phyloP scores from a whole-genome alignment of 352 stramenopile species.

The Globisporangium echinulatum region DNA sequence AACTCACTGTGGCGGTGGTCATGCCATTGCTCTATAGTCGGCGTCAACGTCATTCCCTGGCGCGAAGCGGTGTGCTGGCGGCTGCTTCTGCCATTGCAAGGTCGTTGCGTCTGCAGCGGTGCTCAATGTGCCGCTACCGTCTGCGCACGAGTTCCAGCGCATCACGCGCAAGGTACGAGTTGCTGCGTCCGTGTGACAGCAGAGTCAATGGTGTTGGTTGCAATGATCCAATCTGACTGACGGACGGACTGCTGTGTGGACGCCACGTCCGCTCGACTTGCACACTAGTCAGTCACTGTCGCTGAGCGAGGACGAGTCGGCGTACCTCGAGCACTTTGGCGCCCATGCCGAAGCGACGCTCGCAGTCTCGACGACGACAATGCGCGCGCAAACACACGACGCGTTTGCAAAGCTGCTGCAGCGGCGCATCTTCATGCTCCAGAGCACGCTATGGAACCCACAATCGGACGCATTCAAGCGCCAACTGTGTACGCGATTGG shows the following conservation, averaged over 20 bases:
- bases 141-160: constrained; percentile 32
- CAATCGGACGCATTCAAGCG: constrained; percentile 50
- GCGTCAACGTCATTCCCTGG: constrained; percentile 7
- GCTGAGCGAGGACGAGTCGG: constrained; percentile 49
- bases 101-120: constrained; percentile 17
- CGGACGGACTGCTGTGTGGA: too few relatives aligned
- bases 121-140: constrained; percentile 14
- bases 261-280: too few relatives aligned
- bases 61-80: constrained; percentile 29
- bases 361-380: constrained; percentile 1
- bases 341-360: constrained; percentile 42
- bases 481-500: constrained; percentile 26
- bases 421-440: constrained; percentile 60
- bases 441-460: constrained; percentile 64
- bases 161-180: constrained; percentile 49
- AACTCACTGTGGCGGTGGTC: neutral
- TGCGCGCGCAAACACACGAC: constrained; percentile 10
- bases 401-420: constrained; percentile 44
- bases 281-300: constrained; percentile 33
- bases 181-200: neutral
- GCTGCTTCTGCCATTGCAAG: constrained; percentile 44
- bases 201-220: neutral
- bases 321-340: constrained; percentile 48
- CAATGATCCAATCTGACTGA: neutral
- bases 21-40: neutral